Evolutionary conservation across 768 basidiomycete species (phyloP), one percentile per base, ranked within the genome.

Genomic region (Tylopilus felleus): DNA sequence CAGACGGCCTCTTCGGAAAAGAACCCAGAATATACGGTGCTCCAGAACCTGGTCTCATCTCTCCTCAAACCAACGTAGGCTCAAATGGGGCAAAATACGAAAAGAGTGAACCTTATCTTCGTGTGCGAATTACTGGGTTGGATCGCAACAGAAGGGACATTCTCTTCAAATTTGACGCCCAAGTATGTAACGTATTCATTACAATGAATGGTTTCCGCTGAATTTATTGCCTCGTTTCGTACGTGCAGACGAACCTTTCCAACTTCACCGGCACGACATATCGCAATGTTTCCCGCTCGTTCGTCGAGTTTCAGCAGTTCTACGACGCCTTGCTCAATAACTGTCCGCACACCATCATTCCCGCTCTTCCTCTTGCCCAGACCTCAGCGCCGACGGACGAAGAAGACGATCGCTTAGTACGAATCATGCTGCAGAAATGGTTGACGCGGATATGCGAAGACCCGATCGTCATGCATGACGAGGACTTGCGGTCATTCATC

Each of bases 331-430:
- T 96, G 61, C 81, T 93, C 28, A 81, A 87, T 63, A 93, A 82
- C 71, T 95, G 92, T 68, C 97, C 97, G 0, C 97, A 98, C 66
- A 96, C 95, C 25, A 97, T 99, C 62, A 79, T 98, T 16, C 93
- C 97, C 8, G 97, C 97, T 5, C 80, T 99, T 14, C 97, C 97
- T 1, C 80, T 98, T n/a, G 84, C 95, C 0, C 93, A 96, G 60
- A 98, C 95, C 0, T 98, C 95, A 13, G 97, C 97, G 3, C 88
- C 93, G 23, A 94, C 93, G 13, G 97, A 98, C 65, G 97, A 98
- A 73, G 97, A 98, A 72, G 97, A 99, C 70, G 97, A 98, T 69
- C 81, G 97, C 19, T 79, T 99, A 3, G 93, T 99, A 29, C 89
- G 89, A 68, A 88, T 95, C 56, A 93, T 95, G 81, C 77, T 98